Conservation (phyloP, 129 eudicot species). For the Silybum marianum region DNA sequence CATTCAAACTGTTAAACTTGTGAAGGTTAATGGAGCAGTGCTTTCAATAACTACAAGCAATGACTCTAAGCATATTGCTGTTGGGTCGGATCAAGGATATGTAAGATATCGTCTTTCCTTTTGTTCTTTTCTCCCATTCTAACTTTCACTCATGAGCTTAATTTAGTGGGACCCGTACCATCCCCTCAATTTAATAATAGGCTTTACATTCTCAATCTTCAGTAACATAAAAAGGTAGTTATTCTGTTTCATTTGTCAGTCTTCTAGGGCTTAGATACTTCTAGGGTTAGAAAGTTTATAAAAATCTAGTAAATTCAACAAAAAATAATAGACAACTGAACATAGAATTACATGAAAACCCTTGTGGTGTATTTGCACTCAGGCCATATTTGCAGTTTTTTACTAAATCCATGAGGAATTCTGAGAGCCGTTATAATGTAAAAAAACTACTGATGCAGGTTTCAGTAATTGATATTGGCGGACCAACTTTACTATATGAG, state of each 20-base stretch:
- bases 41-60: slow-evolving; percentile 49
- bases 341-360: too few relatives aligned
- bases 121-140: neutral
- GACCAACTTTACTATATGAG: slow-evolving; percentile 59
- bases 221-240: neutral
- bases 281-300: too few relatives aligned
- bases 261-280: too few relatives aligned
- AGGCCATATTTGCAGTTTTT: neutral
- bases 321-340: too few relatives aligned
- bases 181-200: neutral
- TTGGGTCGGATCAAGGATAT: slow-evolving; percentile 94
- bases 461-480: slow-evolving; percentile 66
- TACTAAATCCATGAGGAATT: neutral
- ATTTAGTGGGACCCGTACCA: neutral
- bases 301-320: too few relatives aligned
- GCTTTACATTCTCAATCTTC: neutral
- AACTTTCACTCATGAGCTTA: neutral
- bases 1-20: slow-evolving; percentile 55
- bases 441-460: slow-evolving; percentile 49
- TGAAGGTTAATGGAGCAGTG: slow-evolving; percentile 83
- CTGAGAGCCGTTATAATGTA: neutral
- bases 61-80: slow-evolving; percentile 62
- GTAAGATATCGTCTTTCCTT: slow-evolving; percentile 42
- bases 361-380: neutral
- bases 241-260: neutral